Base-by-base conservation (phyloP, 208 protist genomes). In the Leishmania turanica region DNA sequence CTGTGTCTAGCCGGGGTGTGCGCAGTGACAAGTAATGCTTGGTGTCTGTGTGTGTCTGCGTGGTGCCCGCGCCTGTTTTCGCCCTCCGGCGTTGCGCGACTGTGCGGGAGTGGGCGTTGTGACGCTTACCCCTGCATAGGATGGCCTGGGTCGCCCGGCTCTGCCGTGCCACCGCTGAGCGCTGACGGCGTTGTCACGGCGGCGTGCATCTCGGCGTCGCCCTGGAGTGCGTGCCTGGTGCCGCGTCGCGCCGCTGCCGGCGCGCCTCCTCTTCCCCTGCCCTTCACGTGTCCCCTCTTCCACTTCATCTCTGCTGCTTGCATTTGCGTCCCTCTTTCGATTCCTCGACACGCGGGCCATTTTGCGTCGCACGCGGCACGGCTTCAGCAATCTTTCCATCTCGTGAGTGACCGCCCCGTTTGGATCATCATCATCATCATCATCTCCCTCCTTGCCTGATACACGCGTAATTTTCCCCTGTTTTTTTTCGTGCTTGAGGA, bases 271-370 rank as follows among this genome's bases (percentile, higher is more conserved):
- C 34, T 69, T 34, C 31, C 2, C 1, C 64, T 69, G 64, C 64
- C 13, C 64, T 42, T 17, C 34, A 24, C 37, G 64, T 69, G 13
- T 42, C 15, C 65, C 65, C 6, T 27, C 65, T 27, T 27, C 37
- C 37, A 21, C 37, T 24, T n/a, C 19, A 7, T n/a, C 65, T 45
- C 15, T 70, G 19, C 34, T 4, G 40, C 5, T 5, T 47, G n/a
- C 37, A 6, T 31, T 21, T 8, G 0, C 3, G 6, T 68, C 4
- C 3, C 42, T 45, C 42, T 68, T 64, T 64, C 8, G 19, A 3
- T 2, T 31, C 24, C n/a, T 3, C n/a, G 13, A 2, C 13, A 11
- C n/a, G n/a, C 3, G 24, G 5, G 0, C 0, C 3, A 13, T 13
- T 21, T 37, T 3, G 11, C 2, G 0, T 24, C 8, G 2, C 58